These are phyloP conservation scores for Baeospora myosura DNA, from an alignment of 1,284 basidiomycete species.

Conservation along the genomic window DNA sequence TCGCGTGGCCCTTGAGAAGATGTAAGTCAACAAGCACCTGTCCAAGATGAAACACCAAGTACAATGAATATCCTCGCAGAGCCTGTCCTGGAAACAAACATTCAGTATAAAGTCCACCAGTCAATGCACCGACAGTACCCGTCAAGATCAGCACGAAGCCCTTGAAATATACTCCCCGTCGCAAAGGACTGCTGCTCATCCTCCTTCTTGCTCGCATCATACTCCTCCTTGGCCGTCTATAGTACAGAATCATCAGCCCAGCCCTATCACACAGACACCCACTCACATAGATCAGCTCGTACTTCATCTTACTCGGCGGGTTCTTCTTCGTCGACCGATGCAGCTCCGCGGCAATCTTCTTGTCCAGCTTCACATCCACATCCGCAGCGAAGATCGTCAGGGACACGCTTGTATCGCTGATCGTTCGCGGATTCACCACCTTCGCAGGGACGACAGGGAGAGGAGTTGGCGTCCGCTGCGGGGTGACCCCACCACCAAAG, in stretches of 20 bases:
- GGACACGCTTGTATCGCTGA: slow-evolving; percentile 61
- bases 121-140: slow-evolving; percentile 36
- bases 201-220: slow-evolving; percentile 67
- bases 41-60: slow-evolving; percentile 16
- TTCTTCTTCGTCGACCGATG: slow-evolving; percentile 94
- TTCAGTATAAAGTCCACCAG: slow-evolving; percentile 10
- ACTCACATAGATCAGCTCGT: slow-evolving; percentile 82
- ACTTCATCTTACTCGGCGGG: slow-evolving; percentile 72
- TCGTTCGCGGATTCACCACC: slow-evolving; percentile 46
- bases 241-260: too few relatives aligned
- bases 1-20: slow-evolving; percentile 22
- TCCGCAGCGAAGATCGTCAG: slow-evolving; percentile 82
- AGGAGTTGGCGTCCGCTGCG: slow-evolving; percentile 34
- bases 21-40: not conserved
- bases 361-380: slow-evolving; percentile 67
- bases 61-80: slow-evolving; percentile 75
- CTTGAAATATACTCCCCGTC: slow-evolving; percentile 79
- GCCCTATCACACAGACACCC: not conserved
- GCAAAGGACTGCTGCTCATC: slow-evolving; percentile 52
- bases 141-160: slow-evolving; percentile 76
- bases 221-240: slow-evolving; percentile 84
- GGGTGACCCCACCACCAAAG: slow-evolving; percentile 38
- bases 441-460: slow-evolving; percentile 30
- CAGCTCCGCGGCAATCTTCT: slow-evolving; percentile 73
- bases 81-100: slow-evolving; percentile 38